phyloP scores from a whole-genome alignment of 805 yeast genomes.

The Lipomyces mesembrius region DNA sequence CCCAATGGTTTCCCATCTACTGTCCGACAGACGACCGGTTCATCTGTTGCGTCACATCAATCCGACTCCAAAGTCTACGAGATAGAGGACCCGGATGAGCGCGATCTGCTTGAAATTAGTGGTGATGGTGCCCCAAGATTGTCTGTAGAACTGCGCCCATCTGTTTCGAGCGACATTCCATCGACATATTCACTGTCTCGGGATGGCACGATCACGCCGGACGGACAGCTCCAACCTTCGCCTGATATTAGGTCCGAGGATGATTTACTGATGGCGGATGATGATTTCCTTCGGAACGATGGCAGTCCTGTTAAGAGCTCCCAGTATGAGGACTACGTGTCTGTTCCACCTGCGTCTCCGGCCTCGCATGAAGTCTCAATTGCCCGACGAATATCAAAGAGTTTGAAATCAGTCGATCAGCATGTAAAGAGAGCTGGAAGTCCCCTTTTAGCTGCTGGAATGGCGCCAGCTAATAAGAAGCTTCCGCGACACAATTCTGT shows the following conservation, averaged over 20 bases:
- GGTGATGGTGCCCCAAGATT: neutral
- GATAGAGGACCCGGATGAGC: constrained; percentile 11
- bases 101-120: constrained; percentile 5
- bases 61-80: constrained; percentile 8
- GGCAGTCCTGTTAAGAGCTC: constrained; percentile 13
- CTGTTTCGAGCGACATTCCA: neutral
- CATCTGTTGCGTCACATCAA: neutral
- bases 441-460: neutral
- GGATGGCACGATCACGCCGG: constrained; percentile 1
- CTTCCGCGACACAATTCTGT: constrained; percentile 22
- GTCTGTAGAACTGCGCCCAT: neutral
- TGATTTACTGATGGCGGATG: neutral
- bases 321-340: constrained; percentile 21
- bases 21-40: neutral
- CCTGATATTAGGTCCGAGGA: neutral
- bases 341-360: constrained; percentile 25
- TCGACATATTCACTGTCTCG: neutral
- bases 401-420: constrained; percentile 15
- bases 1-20: neutral
- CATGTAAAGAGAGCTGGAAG: constrained; percentile 9
- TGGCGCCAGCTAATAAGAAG: constrained; percentile 1
- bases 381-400: constrained; percentile 28
- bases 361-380: constrained; percentile 16
- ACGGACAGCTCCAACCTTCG: neutral
- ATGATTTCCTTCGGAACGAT: neutral